Conservation (phyloP, 2,329 filamentous ascomycete genomes). For the Lachnellula suecica region DNA sequence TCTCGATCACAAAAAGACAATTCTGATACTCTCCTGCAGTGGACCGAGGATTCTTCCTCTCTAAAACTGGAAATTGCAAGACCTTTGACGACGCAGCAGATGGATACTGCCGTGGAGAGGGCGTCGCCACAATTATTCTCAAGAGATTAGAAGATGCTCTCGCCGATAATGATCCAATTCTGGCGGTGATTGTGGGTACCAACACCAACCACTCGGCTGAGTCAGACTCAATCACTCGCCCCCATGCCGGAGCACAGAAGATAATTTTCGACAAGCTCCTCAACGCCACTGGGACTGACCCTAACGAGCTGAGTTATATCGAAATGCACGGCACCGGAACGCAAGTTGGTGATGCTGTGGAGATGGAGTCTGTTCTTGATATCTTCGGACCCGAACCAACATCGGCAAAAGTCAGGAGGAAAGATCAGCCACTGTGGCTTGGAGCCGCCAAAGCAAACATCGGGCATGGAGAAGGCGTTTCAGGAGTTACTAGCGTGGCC, state of each 20-base stretch:
- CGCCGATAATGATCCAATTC: slow-evolving; percentile 41
- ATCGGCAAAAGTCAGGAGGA: slow-evolving; percentile 22
- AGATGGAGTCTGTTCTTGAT: slow-evolving; percentile 13
- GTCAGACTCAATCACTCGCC: slow-evolving; percentile 44
- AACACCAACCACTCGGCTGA: slow-evolving; percentile 44
- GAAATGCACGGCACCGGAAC: slow-evolving; percentile 28
- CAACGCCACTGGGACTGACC: slow-evolving; percentile 6
- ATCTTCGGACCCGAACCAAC: slow-evolving; percentile 15
- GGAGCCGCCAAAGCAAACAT: slow-evolving; percentile 27
- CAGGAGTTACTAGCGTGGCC: slow-evolving; percentile 27
- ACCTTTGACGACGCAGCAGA: slow-evolving; percentile 60
- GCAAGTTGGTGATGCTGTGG: slow-evolving; percentile 18
- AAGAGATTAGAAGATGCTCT: slow-evolving; percentile 52
- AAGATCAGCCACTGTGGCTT: slow-evolving; percentile 11
- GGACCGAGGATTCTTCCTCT: slow-evolving; percentile 13
- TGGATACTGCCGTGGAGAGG: slow-evolving; percentile 66
- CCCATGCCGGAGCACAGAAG: slow-evolving; percentile 42
- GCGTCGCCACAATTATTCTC: slow-evolving; percentile 55
- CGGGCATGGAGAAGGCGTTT: slow-evolving; percentile 26
- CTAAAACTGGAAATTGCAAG: slow-evolving; percentile 26
- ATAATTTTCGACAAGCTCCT: slow-evolving; percentile 10
- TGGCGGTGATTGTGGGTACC: slow-evolving; percentile 40
- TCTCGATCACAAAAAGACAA: too few species aligned
- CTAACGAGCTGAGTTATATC: slow-evolving; percentile 14
- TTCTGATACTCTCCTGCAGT: too few species aligned